Evolutionary conservation across 1,284 basidiomycete species (phyloP).

Genomic region (Ustilago trichophora): DNA sequence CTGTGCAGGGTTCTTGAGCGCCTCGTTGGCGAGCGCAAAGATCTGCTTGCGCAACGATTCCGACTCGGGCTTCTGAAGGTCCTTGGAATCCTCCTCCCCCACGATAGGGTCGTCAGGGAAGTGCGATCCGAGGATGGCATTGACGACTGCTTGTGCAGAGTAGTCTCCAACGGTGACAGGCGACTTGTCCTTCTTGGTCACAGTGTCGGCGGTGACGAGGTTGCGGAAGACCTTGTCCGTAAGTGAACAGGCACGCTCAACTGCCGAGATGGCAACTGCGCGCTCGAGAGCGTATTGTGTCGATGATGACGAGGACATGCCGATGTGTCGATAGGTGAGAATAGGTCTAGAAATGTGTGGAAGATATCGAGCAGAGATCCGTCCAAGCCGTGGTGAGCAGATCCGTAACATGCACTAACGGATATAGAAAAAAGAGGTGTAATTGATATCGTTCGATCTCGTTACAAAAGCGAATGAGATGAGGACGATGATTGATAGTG

Average conservation of each 20-base stretch:
- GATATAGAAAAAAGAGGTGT: too few species aligned
- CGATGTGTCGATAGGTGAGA: background rate
- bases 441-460: too few species aligned
- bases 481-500: too few species aligned
- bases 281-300: constrained; percentile 70
- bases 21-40: constrained; percentile 82
- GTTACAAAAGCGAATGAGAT: too few species aligned
- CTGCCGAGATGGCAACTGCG: constrained; percentile 84
- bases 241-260: constrained; percentile 80
- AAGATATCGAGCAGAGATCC: constrained; percentile 5
- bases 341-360: background rate
- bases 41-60: constrained; percentile 75
- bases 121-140: constrained; percentile 67
- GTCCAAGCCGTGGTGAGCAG: background rate
- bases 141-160: constrained; percentile 63
- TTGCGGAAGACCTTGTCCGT: constrained; percentile 86
- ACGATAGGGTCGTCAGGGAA: constrained; percentile 90
- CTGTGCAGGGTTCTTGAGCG: constrained; percentile 69
- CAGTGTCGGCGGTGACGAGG: constrained; percentile 82
- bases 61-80: constrained; percentile 69
- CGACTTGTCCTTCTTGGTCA: constrained; percentile 92
- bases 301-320: constrained; percentile 30
- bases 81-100: constrained; percentile 91
- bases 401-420: constrained; percentile 27
- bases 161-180: constrained; percentile 81